phyloP scores from a whole-genome alignment of 2,329 filamentous ascomycete species.

The Fusarium staphyleae region DNA sequence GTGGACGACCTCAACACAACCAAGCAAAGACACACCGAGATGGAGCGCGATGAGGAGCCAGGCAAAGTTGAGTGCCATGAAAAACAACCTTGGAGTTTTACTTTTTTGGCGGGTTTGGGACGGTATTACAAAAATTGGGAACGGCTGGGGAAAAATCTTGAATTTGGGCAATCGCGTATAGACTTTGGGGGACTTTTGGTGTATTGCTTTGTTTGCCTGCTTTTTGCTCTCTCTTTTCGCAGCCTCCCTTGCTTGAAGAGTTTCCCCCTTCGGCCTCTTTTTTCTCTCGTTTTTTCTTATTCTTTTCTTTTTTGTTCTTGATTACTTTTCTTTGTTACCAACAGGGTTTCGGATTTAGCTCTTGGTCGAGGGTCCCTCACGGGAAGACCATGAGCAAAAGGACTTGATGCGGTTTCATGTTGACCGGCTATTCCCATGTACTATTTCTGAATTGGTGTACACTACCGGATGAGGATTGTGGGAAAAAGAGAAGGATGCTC shows the following conservation, averaged over 20 bases:
- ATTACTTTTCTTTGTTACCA: constrained; percentile 19
- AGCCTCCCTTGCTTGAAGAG: constrained; percentile 29
- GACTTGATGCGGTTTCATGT: constrained; percentile 24
- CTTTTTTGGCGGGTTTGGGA: constrained; percentile 29
- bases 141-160: constrained; percentile 38
- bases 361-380: constrained; percentile 32
- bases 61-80: constrained; percentile 22
- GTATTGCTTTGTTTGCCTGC: constrained; percentile 18
- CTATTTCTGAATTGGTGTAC: constrained; percentile 41
- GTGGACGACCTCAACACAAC: constrained; percentile 12
- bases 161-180: constrained; percentile 41
- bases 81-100: constrained; percentile 25
- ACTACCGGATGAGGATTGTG: constrained; percentile 31
- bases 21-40: constrained; percentile 13
- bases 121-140: constrained; percentile 40
- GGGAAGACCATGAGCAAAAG: constrained; percentile 31
- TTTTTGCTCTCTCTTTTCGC: constrained; percentile 19
- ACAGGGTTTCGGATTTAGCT: constrained; percentile 8
- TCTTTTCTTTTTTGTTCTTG: not conserved
- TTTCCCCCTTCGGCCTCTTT: constrained; percentile 22
- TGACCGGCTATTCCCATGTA: constrained; percentile 27
- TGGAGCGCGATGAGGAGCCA: not conserved
- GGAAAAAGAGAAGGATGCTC: constrained; percentile 33
- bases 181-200: constrained; percentile 34
- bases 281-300: constrained; percentile 26